Base-by-base conservation (phyloP, 2,329 filamentous ascomycete genomes). In the Monilinia aucupariae region DNA sequence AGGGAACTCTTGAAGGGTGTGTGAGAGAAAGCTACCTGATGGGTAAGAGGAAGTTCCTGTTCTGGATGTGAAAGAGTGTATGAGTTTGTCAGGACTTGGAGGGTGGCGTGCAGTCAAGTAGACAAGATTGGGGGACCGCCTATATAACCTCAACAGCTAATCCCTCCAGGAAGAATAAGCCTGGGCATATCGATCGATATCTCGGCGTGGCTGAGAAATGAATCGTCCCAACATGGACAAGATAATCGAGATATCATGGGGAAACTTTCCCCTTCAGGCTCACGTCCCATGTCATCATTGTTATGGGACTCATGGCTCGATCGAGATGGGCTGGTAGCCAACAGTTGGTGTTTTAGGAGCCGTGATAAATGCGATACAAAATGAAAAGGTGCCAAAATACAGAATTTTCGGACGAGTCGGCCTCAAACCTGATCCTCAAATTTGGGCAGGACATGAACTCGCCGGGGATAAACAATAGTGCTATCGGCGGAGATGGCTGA, bases 401-500 rank as follows among this genome's bases (percentile, higher is more conserved):
- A 55, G 39, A 45, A 47, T 34, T 47, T 20, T 45, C n/a, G 54
- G 27, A 56, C 54, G 17, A 22, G 17, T 47, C 54, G 41, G 54
- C 41, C 45, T 56, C 41, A 45, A 47, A 17, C 6, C 15, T 17
- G 4, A 5, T 47, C 20, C 20, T 45, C 22, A 34, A 22, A 32
- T 32, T 45, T 45, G 20, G 20, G 5, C 12, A 22, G 27, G 15
- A 56, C 25, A 32, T 47, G n/a, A 32, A 47, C 17, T 56, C 34
- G 41, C 13, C 2, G 27, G 20, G 53, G 27, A 56, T 34, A 13
- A 27, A 15, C 53, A 34, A 17, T 32, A 34, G 27, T 45, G 22
- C 53, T 22, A 22, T 56, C 53, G 53, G 53, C 20, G 53, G 4
- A 56, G 43, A 56, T 20, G 47, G 41, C 54, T 17, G 39, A 56